Percentiles rank a stretch among this genome's conserved stretches.
phyloP scores from a whole-genome alignment of 306 rosid genomes.

The Prinsepia uniflora region DNA sequence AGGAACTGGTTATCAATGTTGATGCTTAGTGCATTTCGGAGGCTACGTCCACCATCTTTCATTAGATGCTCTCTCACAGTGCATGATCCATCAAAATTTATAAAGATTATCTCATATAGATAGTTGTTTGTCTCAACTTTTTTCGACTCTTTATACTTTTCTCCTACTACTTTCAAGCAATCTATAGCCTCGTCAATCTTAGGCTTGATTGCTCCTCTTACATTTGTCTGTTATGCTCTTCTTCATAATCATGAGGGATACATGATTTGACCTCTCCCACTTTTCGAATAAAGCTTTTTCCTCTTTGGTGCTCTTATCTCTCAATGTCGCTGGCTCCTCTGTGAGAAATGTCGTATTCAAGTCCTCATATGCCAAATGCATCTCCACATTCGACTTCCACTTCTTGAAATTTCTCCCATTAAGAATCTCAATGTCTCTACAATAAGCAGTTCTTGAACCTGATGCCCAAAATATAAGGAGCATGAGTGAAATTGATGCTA shows the following conservation, averaged over 20 bases:
- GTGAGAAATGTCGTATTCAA: no score
- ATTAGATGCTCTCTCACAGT: neutral
- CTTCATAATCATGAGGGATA: neutral
- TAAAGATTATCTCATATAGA: neutral
- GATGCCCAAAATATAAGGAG: no score
- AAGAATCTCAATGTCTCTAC: no score
- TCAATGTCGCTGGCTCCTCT: no score
- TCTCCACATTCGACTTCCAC: no score
- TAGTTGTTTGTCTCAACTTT: neutral
- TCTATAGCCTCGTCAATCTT: neutral
- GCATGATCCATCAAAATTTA: neutral
- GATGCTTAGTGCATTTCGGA: neutral
- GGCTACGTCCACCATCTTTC: constrained; percentile 1
- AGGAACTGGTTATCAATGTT: neutral
- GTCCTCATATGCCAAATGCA: no score
- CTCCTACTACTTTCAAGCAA: neutral
- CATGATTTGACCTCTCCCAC: neutral
- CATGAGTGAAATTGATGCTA: no score
- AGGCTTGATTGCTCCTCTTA: neutral
- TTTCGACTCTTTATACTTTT: neutral
- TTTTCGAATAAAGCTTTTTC: neutral
- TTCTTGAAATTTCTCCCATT: no score
- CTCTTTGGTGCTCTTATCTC: neutral
- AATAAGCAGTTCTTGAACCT: no score
- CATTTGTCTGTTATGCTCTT: neutral